Percentiles rank a stretch among this genome's conserved stretches.
These are phyloP conservation scores for Beauveria rudraprayagi DNA, from an alignment of 2,329 filamentous ascomycete genomes.

Conservation along the genomic window DNA sequence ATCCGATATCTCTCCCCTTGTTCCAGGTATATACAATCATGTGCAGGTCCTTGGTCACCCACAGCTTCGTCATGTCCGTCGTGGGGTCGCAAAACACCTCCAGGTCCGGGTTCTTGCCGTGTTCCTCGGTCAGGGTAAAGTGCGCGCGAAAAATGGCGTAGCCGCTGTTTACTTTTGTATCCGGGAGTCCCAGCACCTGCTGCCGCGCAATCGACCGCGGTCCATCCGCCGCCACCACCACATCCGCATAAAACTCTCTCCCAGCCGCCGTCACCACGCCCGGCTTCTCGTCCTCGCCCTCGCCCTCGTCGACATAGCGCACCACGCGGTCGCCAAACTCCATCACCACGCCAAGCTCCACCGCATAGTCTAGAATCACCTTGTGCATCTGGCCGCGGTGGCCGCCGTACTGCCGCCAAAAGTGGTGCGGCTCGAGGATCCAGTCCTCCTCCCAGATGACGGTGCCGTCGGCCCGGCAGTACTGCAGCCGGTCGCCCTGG, in stretches of 20 bases:
- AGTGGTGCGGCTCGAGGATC: background rate
- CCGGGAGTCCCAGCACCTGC: background rate
- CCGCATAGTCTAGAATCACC: background rate
- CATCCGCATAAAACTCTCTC: background rate
- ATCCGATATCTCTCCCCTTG: background rate
- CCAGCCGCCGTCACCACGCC: background rate
- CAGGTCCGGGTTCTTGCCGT: background rate
- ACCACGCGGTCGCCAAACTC: background rate
- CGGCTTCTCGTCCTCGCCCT: background rate
- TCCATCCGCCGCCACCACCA: background rate
- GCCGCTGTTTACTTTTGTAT: background rate
- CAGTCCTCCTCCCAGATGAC: background rate
- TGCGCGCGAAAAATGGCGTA: background rate
- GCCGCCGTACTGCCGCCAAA: background rate
- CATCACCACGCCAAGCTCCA: background rate
- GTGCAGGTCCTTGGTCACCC: background rate
- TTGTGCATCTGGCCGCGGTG: background rate
- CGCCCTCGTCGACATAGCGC: background rate
- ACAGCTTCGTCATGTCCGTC: background rate
- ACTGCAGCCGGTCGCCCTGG: background rate
- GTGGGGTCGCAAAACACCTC: background rate
- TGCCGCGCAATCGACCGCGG: background rate
- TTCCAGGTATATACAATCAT: background rate
- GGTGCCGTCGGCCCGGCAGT: background rate
- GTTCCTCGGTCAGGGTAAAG: background rate